Evolutionary conservation across 768 basidiomycete species (phyloP).

Genomic region (Psilocybe cyanescens): DNA sequence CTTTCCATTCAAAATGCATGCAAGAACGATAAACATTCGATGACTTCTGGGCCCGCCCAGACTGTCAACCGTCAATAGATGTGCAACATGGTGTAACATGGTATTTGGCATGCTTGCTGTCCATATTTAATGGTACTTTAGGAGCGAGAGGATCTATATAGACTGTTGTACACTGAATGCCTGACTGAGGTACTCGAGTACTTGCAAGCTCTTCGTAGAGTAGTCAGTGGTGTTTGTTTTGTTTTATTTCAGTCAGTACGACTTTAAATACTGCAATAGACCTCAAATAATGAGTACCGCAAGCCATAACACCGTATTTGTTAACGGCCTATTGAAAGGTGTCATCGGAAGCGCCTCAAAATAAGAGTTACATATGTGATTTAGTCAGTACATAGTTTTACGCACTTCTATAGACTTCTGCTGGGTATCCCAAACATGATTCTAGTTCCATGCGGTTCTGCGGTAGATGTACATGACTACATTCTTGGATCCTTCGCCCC

Average conservation of each 20-base stretch:
- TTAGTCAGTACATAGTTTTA: background rate
- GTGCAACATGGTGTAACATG: background rate
- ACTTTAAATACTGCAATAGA: no score
- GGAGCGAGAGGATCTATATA: background rate
- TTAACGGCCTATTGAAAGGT: no score
- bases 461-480: background rate
- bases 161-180: background rate
- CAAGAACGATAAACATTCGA: slow-evolving; percentile 8
- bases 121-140: slow-evolving; percentile 3
- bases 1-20: slow-evolving; percentile 16
- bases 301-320: no score
- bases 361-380: no score
- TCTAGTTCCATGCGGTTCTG: background rate
- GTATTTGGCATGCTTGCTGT: slow-evolving; percentile 14
- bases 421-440: background rate
- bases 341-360: no score
- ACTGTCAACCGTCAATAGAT: slow-evolving; percentile 9
- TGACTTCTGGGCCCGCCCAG: slow-evolving; percentile 12
- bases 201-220: no score
- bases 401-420: background rate
- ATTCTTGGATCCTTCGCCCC: no score
- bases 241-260: no score
- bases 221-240: no score
- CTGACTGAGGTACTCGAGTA: background rate
- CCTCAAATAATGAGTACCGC: no score